Evolutionary conservation across 2,329 filamentous ascomycete species (phyloP).

Genomic region (Cercospora zeae-maydis): DNA sequence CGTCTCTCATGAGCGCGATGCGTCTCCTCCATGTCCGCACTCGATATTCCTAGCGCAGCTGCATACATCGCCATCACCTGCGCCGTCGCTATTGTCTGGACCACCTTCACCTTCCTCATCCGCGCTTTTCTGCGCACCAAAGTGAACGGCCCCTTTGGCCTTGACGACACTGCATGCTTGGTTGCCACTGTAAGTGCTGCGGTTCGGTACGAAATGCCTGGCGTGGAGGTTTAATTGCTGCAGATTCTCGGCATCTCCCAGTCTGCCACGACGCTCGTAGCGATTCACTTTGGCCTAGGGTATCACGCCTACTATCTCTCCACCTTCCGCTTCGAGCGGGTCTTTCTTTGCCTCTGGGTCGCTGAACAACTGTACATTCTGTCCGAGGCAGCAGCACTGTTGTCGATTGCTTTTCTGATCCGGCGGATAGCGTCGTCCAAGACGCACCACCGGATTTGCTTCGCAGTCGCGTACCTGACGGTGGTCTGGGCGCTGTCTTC

Average conservation of each 20-base stretch:
- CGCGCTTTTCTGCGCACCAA: conserved; percentile 30
- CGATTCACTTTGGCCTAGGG: conserved; percentile 28
- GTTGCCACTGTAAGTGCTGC: conserved; percentile 22
- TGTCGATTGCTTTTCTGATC: conserved; percentile 30
- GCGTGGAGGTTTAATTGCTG: background rate
- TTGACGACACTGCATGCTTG: conserved; percentile 29
- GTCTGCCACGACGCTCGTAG: conserved; percentile 20
- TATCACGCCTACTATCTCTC: background rate
- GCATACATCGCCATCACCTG: conserved; percentile 27
- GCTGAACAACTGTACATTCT: conserved; percentile 21
- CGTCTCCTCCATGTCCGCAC: conserved; percentile 19
- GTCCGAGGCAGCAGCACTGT: conserved; percentile 22
- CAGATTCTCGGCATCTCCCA: conserved; percentile 22
- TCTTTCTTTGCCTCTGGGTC: conserved; percentile 22
- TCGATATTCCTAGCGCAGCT: conserved; percentile 23
- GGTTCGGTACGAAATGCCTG: too few relatives aligned
- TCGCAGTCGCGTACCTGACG: conserved; percentile 18
- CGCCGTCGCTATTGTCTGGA: conserved; percentile 26
- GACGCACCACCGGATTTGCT: conserved; percentile 22
- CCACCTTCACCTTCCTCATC: conserved; percentile 26
- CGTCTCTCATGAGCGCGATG: background rate
- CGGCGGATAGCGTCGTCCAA: conserved; percentile 25
- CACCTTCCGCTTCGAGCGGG: conserved; percentile 2
- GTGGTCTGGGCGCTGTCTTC: conserved; percentile 21
- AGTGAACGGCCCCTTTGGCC: conserved; percentile 32